These are phyloP conservation scores for Emmonsiellopsis sp. DNA, from an alignment of 2,329 filamentous ascomycete species.

Conservation along the genomic window DNA sequence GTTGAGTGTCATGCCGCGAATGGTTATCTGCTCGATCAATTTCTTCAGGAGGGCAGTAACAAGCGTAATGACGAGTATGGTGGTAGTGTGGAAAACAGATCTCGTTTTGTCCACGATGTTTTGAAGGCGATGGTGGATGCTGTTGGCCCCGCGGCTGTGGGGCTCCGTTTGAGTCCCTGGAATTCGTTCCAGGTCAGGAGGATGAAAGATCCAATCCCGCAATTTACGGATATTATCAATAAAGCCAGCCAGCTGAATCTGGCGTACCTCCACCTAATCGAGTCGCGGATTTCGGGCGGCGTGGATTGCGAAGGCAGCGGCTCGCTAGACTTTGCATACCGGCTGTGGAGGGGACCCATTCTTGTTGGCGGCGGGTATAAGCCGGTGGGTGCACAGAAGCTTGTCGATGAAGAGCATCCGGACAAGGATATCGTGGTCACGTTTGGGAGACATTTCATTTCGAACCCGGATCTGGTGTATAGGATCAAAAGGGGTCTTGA, in stretches of 20 bases:
- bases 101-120: slow-evolving; percentile 47
- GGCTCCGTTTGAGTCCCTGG: slow-evolving; percentile 41
- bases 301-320: slow-evolving; percentile 24
- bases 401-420: slow-evolving; percentile 34
- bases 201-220: slow-evolving; percentile 53
- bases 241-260: slow-evolving; percentile 45
- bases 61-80: slow-evolving; percentile 43
- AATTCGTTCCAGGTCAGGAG: slow-evolving; percentile 40
- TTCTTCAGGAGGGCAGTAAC: slow-evolving; percentile 40
- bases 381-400: slow-evolving; percentile 38
- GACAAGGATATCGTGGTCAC: slow-evolving; percentile 25
- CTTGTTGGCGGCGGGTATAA: slow-evolving; percentile 40
- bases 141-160: slow-evolving; percentile 37
- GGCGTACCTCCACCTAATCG: slow-evolving; percentile 54
- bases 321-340: slow-evolving; percentile 22
- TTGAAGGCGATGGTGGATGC: slow-evolving; percentile 34
- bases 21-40: slow-evolving; percentile 46
- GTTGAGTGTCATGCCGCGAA: slow-evolving; percentile 44
- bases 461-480: slow-evolving; percentile 35
- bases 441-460: slow-evolving; percentile 36
- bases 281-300: slow-evolving; percentile 40
- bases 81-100: slow-evolving; percentile 42
- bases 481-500: too few species aligned
- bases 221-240: slow-evolving; percentile 51
- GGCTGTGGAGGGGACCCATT: background rate